A percentile compares a stretch with the other conserved stretches of the same genome.
phyloP scores from a whole-genome alignment of 2,329 filamentous ascomycete genomes.

The Xenoacremonium recifei region DNA sequence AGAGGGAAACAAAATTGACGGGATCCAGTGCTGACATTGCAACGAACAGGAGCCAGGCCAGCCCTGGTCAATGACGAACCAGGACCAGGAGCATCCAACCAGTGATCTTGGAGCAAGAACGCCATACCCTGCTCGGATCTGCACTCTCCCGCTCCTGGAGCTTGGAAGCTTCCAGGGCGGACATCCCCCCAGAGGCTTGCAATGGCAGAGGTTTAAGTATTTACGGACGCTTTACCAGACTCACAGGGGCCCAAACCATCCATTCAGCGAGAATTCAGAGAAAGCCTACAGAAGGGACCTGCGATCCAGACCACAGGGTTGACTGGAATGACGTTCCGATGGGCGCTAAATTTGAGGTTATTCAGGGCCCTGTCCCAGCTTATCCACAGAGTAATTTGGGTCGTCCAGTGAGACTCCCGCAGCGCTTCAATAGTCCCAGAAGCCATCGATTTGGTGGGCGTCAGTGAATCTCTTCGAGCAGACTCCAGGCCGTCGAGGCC shows the following conservation, averaged over 20 bases:
- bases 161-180: not conserved
- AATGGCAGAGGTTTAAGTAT: not conserved
- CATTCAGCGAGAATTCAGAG: not conserved
- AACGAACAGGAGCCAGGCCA: not conserved
- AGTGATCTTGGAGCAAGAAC: constrained; percentile 13
- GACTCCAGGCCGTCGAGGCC: too few relatives aligned
- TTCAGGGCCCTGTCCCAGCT: not conserved
- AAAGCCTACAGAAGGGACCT: not conserved
- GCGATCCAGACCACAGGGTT: not conserved
- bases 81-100: constrained; percentile 5
- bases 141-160: constrained; percentile 18
- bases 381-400: constrained; percentile 10
- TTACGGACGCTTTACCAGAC: not conserved
- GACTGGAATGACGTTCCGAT: not conserved
- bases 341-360: not conserved
- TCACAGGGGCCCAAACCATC: not conserved
- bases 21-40: not conserved
- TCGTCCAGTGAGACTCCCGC: constrained; percentile 6
- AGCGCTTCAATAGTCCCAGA: constrained; percentile 11
- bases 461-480: not conserved
- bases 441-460: constrained; percentile 2
- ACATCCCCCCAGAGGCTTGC: not conserved
- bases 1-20: not conserved
- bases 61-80: not conserved
- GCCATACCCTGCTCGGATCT: constrained; percentile 20